Conservation (phyloP, 2,329 filamentous ascomycete genomes). For the Paraphaeosphaeria minitans region DNA sequence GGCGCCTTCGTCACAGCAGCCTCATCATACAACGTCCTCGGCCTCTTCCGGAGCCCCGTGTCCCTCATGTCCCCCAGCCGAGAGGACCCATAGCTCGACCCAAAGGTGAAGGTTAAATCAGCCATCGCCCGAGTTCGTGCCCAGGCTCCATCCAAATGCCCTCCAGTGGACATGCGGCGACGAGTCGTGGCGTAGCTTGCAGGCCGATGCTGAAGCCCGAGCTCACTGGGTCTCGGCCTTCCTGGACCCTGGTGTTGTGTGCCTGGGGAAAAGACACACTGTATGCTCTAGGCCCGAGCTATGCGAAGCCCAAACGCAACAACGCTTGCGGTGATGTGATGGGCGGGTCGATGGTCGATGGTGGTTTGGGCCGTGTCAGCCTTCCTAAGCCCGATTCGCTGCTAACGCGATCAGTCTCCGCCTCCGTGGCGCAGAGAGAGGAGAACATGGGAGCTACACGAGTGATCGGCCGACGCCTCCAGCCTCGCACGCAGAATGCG, state of each 20-base stretch:
- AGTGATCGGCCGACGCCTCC: not conserved
- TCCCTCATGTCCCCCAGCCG: not conserved
- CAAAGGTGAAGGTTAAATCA: constrained; percentile 7
- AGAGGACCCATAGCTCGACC: constrained; percentile 9
- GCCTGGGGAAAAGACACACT: not conserved
- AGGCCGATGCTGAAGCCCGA: not conserved
- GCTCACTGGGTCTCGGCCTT: not conserved
- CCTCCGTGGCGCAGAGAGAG: not conserved
- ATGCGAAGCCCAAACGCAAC: not conserved
- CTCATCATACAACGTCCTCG: constrained; percentile 9
- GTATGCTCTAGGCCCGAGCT: not conserved
- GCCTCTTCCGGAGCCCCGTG: constrained; percentile 3
- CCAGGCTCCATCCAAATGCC: not conserved
- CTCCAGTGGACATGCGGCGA: not conserved
- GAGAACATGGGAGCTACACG: not conserved
- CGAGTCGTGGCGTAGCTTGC: not conserved
- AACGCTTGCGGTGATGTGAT: not conserved
- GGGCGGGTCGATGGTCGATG: not conserved
- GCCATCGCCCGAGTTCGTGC: not conserved
- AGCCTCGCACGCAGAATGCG: not conserved
- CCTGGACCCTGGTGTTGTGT: too few species aligned
- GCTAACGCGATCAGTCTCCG: not conserved
- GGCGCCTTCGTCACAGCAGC: not conserved
- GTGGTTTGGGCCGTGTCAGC: not conserved
- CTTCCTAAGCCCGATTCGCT: not conserved